Base-by-base conservation (phyloP, 176 grass and related monocot genomes). In the Guadua angustifolia region DNA sequence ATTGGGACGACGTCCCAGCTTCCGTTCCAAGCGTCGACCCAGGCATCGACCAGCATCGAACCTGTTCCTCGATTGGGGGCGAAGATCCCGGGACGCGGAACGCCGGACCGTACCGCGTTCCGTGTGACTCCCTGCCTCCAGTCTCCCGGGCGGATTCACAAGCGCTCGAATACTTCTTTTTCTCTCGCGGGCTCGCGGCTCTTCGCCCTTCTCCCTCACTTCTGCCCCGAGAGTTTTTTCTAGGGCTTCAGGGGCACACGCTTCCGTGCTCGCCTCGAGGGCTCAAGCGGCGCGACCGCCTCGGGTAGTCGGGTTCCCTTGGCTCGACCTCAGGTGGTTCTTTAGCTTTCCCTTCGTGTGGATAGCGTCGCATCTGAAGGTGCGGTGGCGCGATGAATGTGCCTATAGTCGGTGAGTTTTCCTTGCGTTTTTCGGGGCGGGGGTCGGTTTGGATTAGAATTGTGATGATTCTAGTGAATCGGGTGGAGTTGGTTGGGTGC, bases 381-480 rank as follows among this genome's bases (percentile, higher is more conserved):
- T 42, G 87, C 51, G 42, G 53, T 70, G 79, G 74, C 69, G 86
- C 82, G 43, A 98, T 98, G 95, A 98, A 95, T 86, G 85, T 85
- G 62, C 87, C 95, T 38, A 92, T 98, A 74, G 84, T 98, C 12
- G 95, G 95, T 98, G 61, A 65, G 95, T 85, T 74, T 80, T 56
- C 72, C 44, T 66, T 59, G 33, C 24, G 39, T 29, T 82, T 49
- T 36, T 82, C 42, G 0, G 1, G 21, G 44, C 68, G 24, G 52
- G 19, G n/a, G 45, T 62, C 5, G 46, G 13, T 10, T 4, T 16
- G 69, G 35, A 11, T 32, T 39, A 25, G 25, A 15, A 18, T 57
- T 26, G 8, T 0, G n/a, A 12, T n/a, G 67, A 35, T 79, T 79
- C 12, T 17, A 8, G 3, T 19, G 59, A 60, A 73, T 69, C 14